Evolutionary conservation across 768 basidiomycete species (phyloP).

Genomic region (Suillus tomentosus): DNA sequence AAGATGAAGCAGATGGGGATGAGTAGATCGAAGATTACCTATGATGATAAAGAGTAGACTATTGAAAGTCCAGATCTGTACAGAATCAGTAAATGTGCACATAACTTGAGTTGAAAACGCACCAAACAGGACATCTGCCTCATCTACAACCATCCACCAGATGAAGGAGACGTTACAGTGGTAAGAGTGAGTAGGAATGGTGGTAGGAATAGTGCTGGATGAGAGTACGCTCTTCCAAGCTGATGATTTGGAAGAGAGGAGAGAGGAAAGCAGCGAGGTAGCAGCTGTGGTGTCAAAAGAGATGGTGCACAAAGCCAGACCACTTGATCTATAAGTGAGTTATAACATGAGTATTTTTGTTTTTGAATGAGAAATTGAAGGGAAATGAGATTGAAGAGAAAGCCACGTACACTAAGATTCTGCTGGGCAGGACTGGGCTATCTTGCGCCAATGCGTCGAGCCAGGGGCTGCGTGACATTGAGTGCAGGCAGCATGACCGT

Average conservation of each 20-base stretch:
- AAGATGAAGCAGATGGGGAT: neutral
- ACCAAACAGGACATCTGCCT: conserved; percentile 92
- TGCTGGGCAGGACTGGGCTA: conserved; percentile 16
- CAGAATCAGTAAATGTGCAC: conserved; percentile 3
- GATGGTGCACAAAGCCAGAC: conserved; percentile 18
- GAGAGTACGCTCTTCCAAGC: too few relatives aligned
- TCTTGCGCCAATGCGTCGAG: too few relatives aligned
- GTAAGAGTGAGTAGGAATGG: neutral
- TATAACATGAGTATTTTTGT: neutral
- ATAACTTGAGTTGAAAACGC: conserved; percentile 20
- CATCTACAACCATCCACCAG: conserved; percentile 90
- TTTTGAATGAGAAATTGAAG: neutral
- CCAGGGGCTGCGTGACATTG: too few relatives aligned
- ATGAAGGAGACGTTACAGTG: conserved; percentile 30
- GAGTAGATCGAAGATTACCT: neutral
- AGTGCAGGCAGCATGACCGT: too few relatives aligned
- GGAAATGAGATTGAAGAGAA: neutral
- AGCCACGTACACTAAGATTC: conserved; percentile 25
- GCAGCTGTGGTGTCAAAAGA: conserved; percentile 27
- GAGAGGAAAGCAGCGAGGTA: conserved; percentile 20
- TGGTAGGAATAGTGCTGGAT: too few relatives aligned
- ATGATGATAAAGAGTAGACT: conserved; percentile 49
- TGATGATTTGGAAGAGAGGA: conserved; percentile 15
- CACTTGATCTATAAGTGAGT: conserved; percentile 25
- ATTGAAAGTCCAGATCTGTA: conserved; percentile 80